These are phyloP conservation scores for Hyaloscypha finlandica DNA, from an alignment of 495 filamentous ascomycete species.

Conservation along the genomic window DNA sequence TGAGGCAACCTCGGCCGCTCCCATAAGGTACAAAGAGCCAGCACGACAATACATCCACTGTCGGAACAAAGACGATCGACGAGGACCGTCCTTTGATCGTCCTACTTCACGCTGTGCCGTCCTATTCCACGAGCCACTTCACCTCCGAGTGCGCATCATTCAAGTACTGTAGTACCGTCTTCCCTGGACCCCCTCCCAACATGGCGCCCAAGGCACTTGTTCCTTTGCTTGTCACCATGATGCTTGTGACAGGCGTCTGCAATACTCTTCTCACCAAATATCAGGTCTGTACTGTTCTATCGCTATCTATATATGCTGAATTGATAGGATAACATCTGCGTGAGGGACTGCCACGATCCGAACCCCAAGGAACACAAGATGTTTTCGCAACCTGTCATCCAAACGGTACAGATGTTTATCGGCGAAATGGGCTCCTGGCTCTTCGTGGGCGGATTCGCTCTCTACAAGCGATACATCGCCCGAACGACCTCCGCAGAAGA, in stretches of 20 bases:
- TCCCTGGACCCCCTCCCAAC: not conserved
- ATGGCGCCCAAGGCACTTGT: slow-evolving; percentile 60
- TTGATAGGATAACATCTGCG: slow-evolving; percentile 89
- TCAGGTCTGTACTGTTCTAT: slow-evolving; percentile 57
- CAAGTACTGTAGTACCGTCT: not conserved
- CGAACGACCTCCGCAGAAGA: slow-evolving; percentile 42
- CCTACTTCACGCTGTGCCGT: not conserved
- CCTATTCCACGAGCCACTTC: not conserved
- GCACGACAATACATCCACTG: not conserved
- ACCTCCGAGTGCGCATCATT: not conserved
- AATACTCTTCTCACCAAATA: slow-evolving; percentile 98
- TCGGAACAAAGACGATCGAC: not conserved
- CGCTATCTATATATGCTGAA: slow-evolving; percentile 11
- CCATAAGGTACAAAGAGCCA: no score
- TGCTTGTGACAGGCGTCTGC: slow-evolving; percentile 86
- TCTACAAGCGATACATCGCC: slow-evolving; percentile 60
- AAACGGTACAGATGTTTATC: slow-evolving; percentile 94
- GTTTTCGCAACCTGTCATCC: slow-evolving; percentile 95
- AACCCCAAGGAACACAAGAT: slow-evolving; percentile 64
- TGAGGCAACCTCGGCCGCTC: no score
- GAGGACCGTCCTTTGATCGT: not conserved
- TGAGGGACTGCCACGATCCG: slow-evolving; percentile 79
- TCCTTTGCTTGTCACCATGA: slow-evolving; percentile 86
- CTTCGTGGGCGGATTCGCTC: slow-evolving; percentile 66
- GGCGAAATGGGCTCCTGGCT: slow-evolving; percentile 93